phyloP scores from a whole-genome alignment of 495 filamentous ascomycete genomes.

The Penicillium macrosclerotiorum region DNA sequence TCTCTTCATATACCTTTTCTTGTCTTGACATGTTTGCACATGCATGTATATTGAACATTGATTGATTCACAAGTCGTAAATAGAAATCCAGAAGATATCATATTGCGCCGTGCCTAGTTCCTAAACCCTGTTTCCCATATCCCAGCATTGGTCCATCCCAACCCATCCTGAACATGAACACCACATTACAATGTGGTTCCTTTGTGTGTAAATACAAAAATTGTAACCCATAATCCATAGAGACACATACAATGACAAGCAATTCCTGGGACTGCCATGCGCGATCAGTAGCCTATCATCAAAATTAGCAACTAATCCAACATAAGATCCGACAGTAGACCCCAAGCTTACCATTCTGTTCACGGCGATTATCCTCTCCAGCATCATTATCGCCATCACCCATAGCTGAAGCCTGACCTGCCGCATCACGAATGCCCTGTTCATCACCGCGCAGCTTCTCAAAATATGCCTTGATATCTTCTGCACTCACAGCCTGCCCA shows the following conservation, averaged over 20 bases:
- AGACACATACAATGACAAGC: no score
- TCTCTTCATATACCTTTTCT: constrained; percentile 7
- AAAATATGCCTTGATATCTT: constrained; percentile 96
- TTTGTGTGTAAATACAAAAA: no score
- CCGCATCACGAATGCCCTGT: constrained; percentile 48
- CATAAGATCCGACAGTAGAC: neutral
- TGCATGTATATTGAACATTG: neutral
- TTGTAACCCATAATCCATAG: no score
- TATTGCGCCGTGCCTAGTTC: constrained; percentile 4
- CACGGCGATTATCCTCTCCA: constrained; percentile 24
- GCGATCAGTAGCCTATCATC: constrained; percentile 5
- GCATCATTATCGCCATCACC: constrained; percentile 18
- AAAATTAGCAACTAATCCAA: no score
- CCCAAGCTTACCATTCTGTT: constrained; percentile 39
- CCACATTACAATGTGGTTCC: neutral
- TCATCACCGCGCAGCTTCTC: constrained; percentile 89
- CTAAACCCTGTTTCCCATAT: neutral
- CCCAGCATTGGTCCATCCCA: neutral
- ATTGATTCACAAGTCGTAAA: neutral
- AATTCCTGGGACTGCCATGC: no score
- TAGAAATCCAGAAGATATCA: neutral
- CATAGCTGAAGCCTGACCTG: constrained; percentile 30
- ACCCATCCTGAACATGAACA: constrained; percentile 3
- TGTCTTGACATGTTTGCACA: no score
- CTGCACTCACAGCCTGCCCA: constrained; percentile 78